Evolutionary conservation across 495 filamentous ascomycete genomes (phyloP), one percentile per base, ranked within the genome.

Genomic region (Amphirosellinia nigrospora): DNA sequence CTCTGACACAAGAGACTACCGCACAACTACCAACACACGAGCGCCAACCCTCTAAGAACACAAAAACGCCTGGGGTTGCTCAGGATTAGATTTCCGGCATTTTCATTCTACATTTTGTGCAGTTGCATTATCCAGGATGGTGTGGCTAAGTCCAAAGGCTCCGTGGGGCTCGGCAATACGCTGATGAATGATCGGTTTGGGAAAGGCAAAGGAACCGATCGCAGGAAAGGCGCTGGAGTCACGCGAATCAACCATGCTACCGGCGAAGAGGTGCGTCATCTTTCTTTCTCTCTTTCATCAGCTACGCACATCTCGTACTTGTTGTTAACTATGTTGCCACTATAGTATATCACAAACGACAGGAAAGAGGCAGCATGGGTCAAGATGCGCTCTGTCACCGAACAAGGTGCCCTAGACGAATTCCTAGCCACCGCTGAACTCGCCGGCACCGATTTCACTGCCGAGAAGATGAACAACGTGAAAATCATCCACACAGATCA

Each of bases 321-420:
- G 6, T 43, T 19, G 26, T 34, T 72, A 36, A 46, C 61, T 45
- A 48, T 62, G 50, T 55, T 66, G 26, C 71, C 48, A 26, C 10
- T 21, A 68, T 74, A 89, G 83, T 91, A 91, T 75, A 87, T 91
- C 68, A 92, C 91, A 67, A 93, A 92, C 70, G 86, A 87, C 68
- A 87, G 85, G 70, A 89, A 92, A 76, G 91, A 96, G 77, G 92
- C 91, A 63, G 83, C 88, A 72, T 94, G 92, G 92, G 89, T 94
- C 75, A 98, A 98, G 85, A 98, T 99, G 95, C 93, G 94, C 81
- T 95, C 92, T 82, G 92, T 98, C 73, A 99, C 96, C 30, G 95
- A 98, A 84, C 96, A 99, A 82, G 95, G 89, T 67, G 94, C 95
- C 45, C 88, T 99, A 62, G 96, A 99, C 81, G 88, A 89, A 75